phyloP scores from a whole-genome alignment of 768 basidiomycete species.

The Lactarius quietus region DNA sequence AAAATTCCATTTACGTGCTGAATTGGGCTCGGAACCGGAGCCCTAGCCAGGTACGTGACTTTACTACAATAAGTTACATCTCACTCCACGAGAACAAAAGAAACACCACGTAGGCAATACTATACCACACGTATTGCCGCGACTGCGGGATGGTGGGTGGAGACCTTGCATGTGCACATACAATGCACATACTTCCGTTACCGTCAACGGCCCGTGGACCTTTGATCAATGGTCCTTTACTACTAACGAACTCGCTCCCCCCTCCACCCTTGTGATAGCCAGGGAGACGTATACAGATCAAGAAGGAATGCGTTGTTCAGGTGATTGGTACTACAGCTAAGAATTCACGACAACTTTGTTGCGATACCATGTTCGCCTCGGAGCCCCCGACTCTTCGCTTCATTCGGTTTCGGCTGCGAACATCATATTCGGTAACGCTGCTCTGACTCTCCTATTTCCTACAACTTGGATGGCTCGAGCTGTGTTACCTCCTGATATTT shows the following conservation, averaged over 20 bases:
- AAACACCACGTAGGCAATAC: neutral
- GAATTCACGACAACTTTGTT: neutral
- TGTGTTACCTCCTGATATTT: neutral
- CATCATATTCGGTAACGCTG: neutral
- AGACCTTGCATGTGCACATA: neutral
- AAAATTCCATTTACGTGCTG: no score
- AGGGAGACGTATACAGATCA: neutral
- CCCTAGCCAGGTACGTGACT: neutral
- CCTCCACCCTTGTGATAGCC: neutral
- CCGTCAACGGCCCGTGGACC: no score
- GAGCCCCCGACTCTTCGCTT: neutral
- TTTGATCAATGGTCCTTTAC: no score
- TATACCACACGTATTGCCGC: neutral
- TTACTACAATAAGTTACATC: neutral
- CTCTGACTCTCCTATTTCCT: neutral
- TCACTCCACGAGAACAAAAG: neutral
- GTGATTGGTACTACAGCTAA: neutral
- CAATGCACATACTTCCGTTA: no score
- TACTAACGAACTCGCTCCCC: neutral
- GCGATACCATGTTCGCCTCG: neutral
- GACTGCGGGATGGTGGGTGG: neutral
- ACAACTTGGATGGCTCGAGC: neutral
- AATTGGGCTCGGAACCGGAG: no score
- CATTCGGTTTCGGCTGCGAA: neutral
- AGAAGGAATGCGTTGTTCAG: neutral